phyloP scores from a whole-genome alignment of 1,284 basidiomycete species.

The Schizophyllum amplum region DNA sequence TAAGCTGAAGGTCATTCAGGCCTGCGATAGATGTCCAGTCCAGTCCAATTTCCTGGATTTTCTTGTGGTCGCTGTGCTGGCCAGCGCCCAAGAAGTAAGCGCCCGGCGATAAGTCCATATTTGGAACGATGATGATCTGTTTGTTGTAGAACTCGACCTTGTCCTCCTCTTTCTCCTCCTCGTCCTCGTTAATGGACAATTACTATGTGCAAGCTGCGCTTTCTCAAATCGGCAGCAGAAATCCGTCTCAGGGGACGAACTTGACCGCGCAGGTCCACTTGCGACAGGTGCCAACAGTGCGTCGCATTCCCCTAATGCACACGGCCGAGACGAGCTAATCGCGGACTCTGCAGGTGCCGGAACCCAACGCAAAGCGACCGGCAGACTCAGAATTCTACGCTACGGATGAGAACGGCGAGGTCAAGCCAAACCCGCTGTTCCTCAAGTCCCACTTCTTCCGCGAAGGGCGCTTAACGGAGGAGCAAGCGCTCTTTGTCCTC shows the following conservation, averaged over 20 bases:
- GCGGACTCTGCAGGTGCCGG: constrained; percentile 44
- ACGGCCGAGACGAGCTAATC: background rate
- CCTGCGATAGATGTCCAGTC: too few species aligned
- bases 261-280: background rate
- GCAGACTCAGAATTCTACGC: constrained; percentile 70
- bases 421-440: constrained; percentile 45
- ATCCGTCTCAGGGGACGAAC: background rate
- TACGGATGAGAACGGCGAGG: constrained; percentile 24
- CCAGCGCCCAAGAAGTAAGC: too few species aligned
- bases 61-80: too few species aligned
- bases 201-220: background rate
- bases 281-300: background rate
- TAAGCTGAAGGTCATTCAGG: too few species aligned
- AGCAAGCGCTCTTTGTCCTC: constrained; percentile 86
- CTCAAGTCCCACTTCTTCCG: constrained; percentile 73
- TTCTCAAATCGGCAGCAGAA: background rate
- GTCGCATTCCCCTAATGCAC: background rate
- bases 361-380: constrained; percentile 62
- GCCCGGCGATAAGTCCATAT: background rate
- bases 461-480: constrained; percentile 82
- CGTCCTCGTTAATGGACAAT: background rate
- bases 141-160: background rate
- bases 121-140: background rate
- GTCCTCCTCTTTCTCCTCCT: background rate
- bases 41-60: too few species aligned